Evolutionary conservation across 192 early-diverging fungal species (phyloP).

Genomic region (Umbelopsis vinacea): DNA sequence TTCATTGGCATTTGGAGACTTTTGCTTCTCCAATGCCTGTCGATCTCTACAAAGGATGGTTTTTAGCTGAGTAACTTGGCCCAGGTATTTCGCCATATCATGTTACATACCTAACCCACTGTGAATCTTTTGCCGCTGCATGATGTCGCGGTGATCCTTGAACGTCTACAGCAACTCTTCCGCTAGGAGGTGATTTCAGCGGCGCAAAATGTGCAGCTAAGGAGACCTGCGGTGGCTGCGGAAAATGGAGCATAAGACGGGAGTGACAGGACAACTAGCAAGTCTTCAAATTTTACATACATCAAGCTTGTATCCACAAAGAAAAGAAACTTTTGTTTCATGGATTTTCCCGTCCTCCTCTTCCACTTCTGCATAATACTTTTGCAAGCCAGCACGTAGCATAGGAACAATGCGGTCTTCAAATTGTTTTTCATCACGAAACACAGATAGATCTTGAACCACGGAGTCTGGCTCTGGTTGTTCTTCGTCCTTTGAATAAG

Average conservation of each 20-base stretch:
- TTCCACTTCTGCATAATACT: constrained; percentile 49
- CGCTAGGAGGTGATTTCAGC: constrained; percentile 25
- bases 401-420: constrained; percentile 39
- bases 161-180: constrained; percentile 48
- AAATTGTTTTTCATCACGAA: constrained; percentile 38
- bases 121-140: constrained; percentile 70
- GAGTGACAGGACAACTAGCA: not conserved
- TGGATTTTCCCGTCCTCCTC: constrained; percentile 20
- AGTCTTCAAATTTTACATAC: constrained; percentile 23
- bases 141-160: constrained; percentile 55
- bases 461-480: constrained; percentile 31
- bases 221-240: constrained; percentile 35
- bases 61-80: not conserved
- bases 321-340: constrained; percentile 62
- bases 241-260: not conserved
- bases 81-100: no score
- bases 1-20: constrained; percentile 59
- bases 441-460: constrained; percentile 34
- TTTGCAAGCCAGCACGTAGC: constrained; percentile 46
- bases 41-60: constrained; percentile 49
- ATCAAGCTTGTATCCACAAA: constrained; percentile 58
- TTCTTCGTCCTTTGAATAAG: constrained; percentile 32
- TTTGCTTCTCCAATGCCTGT: constrained; percentile 38
- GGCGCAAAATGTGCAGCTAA: constrained; percentile 42
- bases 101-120: constrained; percentile 63